Percentiles rank a stretch among this genome's conserved stretches.
phyloP scores from a whole-genome alignment of 176 grass and related monocot species.

The Zoysia pacifica region DNA sequence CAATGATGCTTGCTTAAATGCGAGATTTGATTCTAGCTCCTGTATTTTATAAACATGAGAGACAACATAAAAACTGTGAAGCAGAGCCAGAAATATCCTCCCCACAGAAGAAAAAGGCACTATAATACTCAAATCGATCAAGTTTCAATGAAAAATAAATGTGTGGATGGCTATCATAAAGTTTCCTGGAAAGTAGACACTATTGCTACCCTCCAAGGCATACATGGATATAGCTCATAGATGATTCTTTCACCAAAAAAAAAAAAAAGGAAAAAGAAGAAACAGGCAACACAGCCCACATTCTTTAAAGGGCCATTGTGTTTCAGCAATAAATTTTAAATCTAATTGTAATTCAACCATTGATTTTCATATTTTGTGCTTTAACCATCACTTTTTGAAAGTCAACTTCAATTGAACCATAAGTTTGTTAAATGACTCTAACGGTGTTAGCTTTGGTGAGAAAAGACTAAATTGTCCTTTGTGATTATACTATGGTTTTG shows the following conservation, averaged over 20 bases:
- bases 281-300: neutral
- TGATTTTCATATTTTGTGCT: too few species aligned
- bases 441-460: too few species aligned
- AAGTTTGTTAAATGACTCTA: too few species aligned
- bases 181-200: constrained; percentile 1
- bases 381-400: too few species aligned
- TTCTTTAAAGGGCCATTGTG: too few species aligned
- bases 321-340: too few species aligned
- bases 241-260: neutral
- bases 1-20: constrained; percentile 71
- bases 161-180: constrained; percentile 7
- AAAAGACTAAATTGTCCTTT: too few species aligned
- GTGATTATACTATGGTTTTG: too few species aligned
- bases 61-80: constrained; percentile 11
- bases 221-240: constrained; percentile 5
- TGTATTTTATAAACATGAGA: constrained; percentile 36
- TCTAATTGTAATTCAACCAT: too few species aligned
- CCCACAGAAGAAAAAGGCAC: too few species aligned
- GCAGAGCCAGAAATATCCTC: neutral
- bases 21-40: constrained; percentile 84
- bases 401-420: too few species aligned
- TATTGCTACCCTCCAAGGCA: neutral
- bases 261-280: neutral
- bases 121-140: neutral
- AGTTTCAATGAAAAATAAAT: neutral